phyloP scores from a whole-genome alignment of 2,329 filamentous ascomycete species.

The Ilyonectria sp. region DNA sequence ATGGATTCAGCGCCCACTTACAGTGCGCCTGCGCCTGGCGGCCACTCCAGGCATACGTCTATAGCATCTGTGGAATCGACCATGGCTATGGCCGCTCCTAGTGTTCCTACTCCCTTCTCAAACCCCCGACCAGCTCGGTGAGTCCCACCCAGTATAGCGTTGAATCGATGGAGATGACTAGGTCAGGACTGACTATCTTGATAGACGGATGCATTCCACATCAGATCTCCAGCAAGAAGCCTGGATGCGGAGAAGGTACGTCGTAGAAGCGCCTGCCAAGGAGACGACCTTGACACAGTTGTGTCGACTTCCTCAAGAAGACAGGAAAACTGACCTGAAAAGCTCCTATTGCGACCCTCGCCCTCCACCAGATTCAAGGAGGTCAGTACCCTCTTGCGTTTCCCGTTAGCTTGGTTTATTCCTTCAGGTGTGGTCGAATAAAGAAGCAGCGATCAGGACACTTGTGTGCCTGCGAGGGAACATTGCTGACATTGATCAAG shows the following conservation, averaged over 20 bases:
- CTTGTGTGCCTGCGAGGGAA: background rate
- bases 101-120: conserved; percentile 38
- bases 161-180: background rate
- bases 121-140: conserved; percentile 47
- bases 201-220: conserved; percentile 40
- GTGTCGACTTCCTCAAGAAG: background rate
- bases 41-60: conserved; percentile 52
- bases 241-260: conserved; percentile 42
- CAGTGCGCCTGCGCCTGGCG: conserved; percentile 31
- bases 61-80: conserved; percentile 51
- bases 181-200: conserved; percentile 28
- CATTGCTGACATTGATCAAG: conserved; percentile 35
- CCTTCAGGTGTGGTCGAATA: background rate
- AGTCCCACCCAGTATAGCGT: conserved; percentile 12
- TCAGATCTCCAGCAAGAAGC: conserved; percentile 42
- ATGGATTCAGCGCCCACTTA: conserved; percentile 42
- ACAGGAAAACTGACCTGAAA: conserved; percentile 23
- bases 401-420: background rate
- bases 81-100: conserved; percentile 29
- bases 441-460: background rate
- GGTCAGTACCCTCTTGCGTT: conserved; percentile 31
- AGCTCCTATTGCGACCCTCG: conserved; percentile 37
- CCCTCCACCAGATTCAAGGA: conserved; percentile 39
- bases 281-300: background rate
- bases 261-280: background rate